Conservation (phyloP, 2,329 filamentous ascomycete genomes). For the Calonectria hongkongensis region DNA sequence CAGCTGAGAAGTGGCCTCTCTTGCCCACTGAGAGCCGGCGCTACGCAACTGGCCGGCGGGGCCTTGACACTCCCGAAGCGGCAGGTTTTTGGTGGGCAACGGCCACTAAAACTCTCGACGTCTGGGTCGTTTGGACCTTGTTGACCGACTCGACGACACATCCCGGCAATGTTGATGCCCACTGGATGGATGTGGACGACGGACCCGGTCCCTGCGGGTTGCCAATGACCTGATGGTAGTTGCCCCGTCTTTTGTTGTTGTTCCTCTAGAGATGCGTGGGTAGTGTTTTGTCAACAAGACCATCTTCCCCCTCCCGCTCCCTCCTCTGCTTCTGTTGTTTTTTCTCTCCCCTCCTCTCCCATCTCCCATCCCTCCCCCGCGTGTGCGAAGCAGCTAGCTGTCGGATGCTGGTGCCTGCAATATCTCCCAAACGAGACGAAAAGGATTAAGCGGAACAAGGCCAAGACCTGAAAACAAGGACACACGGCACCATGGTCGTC, state of each 20-base stretch:
- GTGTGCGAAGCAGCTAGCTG: no score
- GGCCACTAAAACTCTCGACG: constrained; percentile 23
- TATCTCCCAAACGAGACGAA: constrained; percentile 7
- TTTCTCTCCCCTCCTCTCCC: background rate
- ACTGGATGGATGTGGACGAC: constrained; percentile 4
- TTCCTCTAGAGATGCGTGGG: constrained; percentile 24
- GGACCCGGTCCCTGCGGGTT: background rate
- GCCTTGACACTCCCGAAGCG: background rate
- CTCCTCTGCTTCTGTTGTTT: background rate
- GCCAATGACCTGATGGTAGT: constrained; percentile 30
- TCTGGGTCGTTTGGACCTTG: constrained; percentile 1
- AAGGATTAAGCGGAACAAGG: constrained; percentile 3
- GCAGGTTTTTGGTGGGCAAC: constrained; percentile 6
- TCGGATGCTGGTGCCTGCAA: background rate
- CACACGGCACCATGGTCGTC: constrained; percentile 60
- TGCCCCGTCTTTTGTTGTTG: constrained; percentile 30
- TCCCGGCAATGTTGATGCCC: background rate
- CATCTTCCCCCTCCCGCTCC: background rate
- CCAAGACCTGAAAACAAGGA: constrained; percentile 13
- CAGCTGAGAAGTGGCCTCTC: background rate
- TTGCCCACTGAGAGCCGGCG: constrained; percentile 1
- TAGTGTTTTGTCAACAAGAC: constrained; percentile 25
- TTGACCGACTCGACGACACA: background rate
- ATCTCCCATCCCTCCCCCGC: background rate
- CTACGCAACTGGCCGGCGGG: background rate